phyloP scores from a whole-genome alignment of 108 stramenopile species.

The Phaeodactylum tricornutum region DNA sequence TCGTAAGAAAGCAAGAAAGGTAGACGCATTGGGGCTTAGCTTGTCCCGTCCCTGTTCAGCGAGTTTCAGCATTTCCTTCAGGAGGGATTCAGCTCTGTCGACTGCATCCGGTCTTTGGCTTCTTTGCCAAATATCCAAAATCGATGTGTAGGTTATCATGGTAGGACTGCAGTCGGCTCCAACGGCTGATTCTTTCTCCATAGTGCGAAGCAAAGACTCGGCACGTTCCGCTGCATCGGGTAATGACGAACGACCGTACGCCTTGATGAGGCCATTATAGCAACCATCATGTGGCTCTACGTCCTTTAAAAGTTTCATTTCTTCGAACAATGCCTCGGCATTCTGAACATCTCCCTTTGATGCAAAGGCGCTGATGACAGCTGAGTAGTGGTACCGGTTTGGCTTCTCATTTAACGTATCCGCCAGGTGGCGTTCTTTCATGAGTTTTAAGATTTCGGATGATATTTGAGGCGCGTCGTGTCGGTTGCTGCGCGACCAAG shows the following conservation, averaged over 20 bases:
- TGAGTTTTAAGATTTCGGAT: background rate
- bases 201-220: background rate
- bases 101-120: background rate
- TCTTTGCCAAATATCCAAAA: background rate
- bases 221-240: background rate
- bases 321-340: background rate
- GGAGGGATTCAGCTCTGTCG: background rate
- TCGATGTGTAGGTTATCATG: background rate
- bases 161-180: background rate
- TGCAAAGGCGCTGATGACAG: background rate
- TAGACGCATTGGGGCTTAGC: background rate
- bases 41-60: background rate
- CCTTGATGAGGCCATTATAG: background rate
- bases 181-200: too few relatives aligned
- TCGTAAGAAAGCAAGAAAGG: background rate
- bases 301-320: background rate
- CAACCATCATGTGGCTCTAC: background rate
- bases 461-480: background rate
- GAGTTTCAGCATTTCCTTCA: background rate
- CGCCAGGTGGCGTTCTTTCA: background rate
- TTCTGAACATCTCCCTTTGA: background rate
- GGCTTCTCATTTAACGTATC: background rate
- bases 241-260: background rate
- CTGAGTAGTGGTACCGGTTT: background rate
- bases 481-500: background rate